phyloP scores from a whole-genome alignment of 805 yeast genomes.

The Candida railenensis region DNA sequence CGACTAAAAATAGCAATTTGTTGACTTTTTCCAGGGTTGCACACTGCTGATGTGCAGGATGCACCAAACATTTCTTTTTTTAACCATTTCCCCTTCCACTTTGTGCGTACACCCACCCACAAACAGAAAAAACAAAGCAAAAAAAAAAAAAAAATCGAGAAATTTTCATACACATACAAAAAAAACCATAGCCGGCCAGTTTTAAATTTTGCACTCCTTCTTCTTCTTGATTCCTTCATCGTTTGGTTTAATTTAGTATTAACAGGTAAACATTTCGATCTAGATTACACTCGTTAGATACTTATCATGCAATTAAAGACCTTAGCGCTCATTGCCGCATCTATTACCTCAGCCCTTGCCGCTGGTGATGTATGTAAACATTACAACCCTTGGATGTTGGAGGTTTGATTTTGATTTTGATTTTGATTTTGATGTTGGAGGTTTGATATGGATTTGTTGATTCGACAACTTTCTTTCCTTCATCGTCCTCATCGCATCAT shows the following conservation, averaged over 20 bases:
- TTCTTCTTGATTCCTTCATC: background rate
- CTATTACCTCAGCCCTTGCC: conserved; percentile 52
- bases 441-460: no score
- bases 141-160: conserved; percentile 1
- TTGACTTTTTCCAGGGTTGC: background rate
- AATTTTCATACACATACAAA: background rate
- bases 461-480: no score
- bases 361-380: conserved; percentile 49
- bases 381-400: no score
- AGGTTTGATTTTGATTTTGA: no score
- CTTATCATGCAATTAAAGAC: conserved; percentile 25
- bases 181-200: background rate
- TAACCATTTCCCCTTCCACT: background rate
- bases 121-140: background rate
- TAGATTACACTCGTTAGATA: conserved; percentile 8
- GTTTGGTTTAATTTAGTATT: background rate
- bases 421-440: no score
- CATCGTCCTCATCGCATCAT: no score
- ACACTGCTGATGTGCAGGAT: background rate
- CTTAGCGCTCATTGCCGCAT: conserved; percentile 47
- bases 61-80: background rate
- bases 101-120: background rate
- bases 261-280: background rate
- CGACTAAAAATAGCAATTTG: background rate
- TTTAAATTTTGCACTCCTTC: background rate